phyloP scores from a whole-genome alignment of 306 rosid genomes.

The Quercus robur region DNA sequence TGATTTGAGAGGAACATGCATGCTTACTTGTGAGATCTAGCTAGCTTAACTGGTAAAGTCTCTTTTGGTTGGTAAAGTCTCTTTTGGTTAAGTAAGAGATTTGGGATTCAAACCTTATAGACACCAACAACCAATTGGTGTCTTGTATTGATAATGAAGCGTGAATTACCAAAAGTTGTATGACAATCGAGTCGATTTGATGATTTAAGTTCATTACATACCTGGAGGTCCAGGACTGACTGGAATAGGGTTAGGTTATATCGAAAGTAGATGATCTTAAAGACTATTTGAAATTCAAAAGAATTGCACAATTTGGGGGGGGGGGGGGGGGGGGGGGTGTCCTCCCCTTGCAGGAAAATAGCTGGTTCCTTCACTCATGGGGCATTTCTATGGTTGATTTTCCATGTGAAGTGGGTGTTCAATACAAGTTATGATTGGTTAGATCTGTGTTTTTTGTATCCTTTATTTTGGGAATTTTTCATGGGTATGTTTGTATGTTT shows the following conservation, averaged over 20 bases:
- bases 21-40: background rate
- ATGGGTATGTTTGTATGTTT: background rate
- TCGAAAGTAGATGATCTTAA: no score
- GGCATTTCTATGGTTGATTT: background rate
- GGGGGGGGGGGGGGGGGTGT: no score
- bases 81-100: no score
- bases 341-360: background rate
- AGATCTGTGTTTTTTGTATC: slow-evolving; percentile 3
- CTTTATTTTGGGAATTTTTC: background rate
- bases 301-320: no score
- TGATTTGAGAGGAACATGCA: background rate
- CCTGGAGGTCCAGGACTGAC: no score
- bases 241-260: no score
- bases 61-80: no score
- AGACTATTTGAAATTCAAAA: no score
- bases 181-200: no score
- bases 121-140: background rate
- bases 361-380: background rate
- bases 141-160: background rate
- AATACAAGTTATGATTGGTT: background rate
- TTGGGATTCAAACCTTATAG: no score
- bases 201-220: no score
- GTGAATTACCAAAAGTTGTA: background rate
- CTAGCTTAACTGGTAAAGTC: no score
- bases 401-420: background rate